These are phyloP conservation scores for Toxicodendron radicans DNA, from an alignment of 345 rosid species.

Conservation along the genomic window DNA sequence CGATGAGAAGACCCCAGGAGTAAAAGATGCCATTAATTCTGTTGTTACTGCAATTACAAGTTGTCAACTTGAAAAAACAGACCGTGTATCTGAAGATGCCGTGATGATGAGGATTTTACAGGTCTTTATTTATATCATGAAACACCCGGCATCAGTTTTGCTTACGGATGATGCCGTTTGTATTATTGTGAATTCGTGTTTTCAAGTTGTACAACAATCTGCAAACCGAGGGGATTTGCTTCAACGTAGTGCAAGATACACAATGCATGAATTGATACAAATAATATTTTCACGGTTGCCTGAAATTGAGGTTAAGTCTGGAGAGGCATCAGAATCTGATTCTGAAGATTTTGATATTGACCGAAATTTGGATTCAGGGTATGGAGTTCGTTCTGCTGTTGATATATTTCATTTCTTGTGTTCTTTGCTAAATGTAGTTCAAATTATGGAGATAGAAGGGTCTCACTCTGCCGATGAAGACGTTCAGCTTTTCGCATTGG, in stretches of 20 bases:
- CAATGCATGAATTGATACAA: constrained; percentile 87
- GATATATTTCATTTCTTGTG: constrained; percentile 87
- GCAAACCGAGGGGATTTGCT: constrained; percentile 71
- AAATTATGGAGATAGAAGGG: constrained; percentile 67
- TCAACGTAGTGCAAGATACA: constrained; percentile 68
- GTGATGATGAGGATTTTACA: constrained; percentile 87
- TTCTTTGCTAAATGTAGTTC: constrained; percentile 70
- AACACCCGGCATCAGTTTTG: constrained; percentile 53
- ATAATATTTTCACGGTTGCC: constrained; percentile 69
- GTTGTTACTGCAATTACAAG: constrained; percentile 62
- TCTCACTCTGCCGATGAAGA: constrained; percentile 64
- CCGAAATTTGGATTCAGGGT: constrained; percentile 40
- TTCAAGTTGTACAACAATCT: constrained; percentile 85
- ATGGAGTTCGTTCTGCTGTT: constrained; percentile 65
- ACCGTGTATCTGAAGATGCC: constrained; percentile 59
- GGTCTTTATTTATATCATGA: constrained; percentile 62
- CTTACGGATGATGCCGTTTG: constrained; percentile 75
- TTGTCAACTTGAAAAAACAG: constrained; percentile 82
- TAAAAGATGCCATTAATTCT: constrained; percentile 59
- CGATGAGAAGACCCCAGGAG: constrained; percentile 77
- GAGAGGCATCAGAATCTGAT: constrained; percentile 65
- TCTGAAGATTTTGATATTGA: constrained; percentile 45
- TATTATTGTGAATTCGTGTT: constrained; percentile 82
- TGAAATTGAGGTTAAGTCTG: constrained; percentile 51
- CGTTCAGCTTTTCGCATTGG: constrained; percentile 64